Evolutionary conservation across 2,329 filamentous ascomycete genomes (phyloP).

Genomic region (Coniochaeta sp.): DNA sequence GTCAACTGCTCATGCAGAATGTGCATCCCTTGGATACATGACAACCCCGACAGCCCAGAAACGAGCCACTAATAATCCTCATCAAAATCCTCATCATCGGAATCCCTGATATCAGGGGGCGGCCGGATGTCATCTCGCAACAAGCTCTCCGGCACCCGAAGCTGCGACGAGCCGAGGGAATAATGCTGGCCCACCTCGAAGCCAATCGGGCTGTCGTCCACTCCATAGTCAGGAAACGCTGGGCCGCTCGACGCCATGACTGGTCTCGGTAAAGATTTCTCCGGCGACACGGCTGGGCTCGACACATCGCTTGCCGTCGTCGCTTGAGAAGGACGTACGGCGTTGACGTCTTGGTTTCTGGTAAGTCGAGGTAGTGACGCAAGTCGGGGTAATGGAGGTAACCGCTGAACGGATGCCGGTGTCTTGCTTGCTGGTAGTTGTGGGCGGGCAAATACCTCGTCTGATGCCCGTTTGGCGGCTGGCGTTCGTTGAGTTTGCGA

Average conservation of each 20-base stretch:
- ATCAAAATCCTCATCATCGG: constrained; percentile 29
- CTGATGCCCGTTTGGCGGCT: background rate
- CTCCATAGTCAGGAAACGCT: constrained; percentile 10
- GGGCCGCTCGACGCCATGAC: constrained; percentile 15
- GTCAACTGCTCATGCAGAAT: too few relatives aligned
- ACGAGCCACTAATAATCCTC: background rate
- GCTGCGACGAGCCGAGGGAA: constrained; percentile 34
- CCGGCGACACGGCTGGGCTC: constrained; percentile 21
- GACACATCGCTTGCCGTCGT: constrained; percentile 33
- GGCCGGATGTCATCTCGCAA: constrained; percentile 28
- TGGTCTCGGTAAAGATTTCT: constrained; percentile 17
- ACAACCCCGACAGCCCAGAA: too few relatives aligned
- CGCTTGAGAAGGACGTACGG: constrained; percentile 33
- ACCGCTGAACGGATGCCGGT: background rate
- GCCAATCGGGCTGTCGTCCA: background rate
- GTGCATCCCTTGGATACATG: too few relatives aligned
- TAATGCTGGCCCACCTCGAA: constrained; percentile 13
- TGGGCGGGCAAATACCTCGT: background rate
- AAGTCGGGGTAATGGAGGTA: constrained; percentile 7
- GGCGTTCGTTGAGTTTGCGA: background rate
- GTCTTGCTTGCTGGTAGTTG: constrained; percentile 2
- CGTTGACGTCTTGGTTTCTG: background rate
- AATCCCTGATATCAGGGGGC: constrained; percentile 34
- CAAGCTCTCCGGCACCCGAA: constrained; percentile 39
- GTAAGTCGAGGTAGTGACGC: background rate